phyloP scores from a whole-genome alignment of 139 green algal genomes.

The Asterochloris sp. region DNA sequence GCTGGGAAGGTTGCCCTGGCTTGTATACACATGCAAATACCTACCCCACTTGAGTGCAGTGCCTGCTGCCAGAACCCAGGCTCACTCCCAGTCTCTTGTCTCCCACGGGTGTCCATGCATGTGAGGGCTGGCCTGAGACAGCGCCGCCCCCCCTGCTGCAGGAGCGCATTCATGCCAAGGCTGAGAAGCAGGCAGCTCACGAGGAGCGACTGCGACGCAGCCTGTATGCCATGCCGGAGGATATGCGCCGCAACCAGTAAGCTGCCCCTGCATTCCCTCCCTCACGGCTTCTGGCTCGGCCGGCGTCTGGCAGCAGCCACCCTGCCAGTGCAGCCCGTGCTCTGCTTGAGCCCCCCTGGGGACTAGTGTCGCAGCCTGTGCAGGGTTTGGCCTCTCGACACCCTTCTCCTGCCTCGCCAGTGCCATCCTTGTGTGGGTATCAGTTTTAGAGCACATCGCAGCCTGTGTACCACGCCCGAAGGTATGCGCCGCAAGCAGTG shows the following conservation, averaged over 20 bases:
- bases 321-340: neutral
- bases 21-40: neutral
- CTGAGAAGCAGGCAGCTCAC: slow-evolving; percentile 5
- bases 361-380: neutral
- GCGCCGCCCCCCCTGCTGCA: neutral
- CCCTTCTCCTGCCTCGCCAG: neutral
- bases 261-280: neutral
- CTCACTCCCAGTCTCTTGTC: neutral
- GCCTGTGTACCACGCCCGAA: neutral
- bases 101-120: neutral
- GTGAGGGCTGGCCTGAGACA: neutral
- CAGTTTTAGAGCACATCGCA: neutral
- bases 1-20: neutral
- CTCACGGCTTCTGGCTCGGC: neutral
- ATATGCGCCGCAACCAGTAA: slow-evolving; percentile 15
- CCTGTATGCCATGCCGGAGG: slow-evolving; percentile 15
- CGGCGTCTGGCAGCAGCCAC: neutral
- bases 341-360: neutral
- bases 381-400: neutral
- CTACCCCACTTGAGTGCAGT: neutral
- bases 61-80: neutral
- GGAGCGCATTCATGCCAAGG: slow-evolving; percentile 5
- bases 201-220: slow-evolving; percentile 6
- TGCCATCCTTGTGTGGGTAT: neutral
- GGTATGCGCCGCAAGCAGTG: neutral